Percentiles rank a stretch among this genome's conserved stretches.
These are phyloP conservation scores for Mallotus japonicus DNA, from an alignment of 441 rosid genomes.

Conservation along the genomic window DNA sequence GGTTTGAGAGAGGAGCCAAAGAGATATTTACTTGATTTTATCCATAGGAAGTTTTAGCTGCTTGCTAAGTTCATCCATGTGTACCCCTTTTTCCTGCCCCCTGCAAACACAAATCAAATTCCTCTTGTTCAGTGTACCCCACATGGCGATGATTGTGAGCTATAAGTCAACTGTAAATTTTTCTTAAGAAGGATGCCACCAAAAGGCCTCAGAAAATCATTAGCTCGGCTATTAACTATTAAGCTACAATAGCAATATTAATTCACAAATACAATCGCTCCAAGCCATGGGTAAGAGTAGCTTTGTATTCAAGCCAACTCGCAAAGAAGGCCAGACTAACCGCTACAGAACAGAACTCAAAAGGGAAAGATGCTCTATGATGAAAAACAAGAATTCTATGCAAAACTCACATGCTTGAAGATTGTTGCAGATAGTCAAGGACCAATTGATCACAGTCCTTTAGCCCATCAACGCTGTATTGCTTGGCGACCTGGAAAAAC, in stretches of 20 bases:
- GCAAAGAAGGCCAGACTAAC: neutral
- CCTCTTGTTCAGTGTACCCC: neutral
- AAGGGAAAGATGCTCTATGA: conserved; percentile 3
- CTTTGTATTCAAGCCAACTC: neutral
- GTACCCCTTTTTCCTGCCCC: conserved; percentile 74
- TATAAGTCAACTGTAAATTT: neutral
- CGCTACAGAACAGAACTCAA: neutral
- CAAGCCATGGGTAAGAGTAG: too few species aligned
- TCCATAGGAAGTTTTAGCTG: conserved; percentile 68
- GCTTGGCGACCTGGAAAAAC: conserved; percentile 40
- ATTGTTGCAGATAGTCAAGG: conserved; percentile 71
- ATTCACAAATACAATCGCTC: too few species aligned
- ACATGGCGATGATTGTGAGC: neutral
- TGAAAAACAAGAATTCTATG: neutral
- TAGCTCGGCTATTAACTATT: too few species aligned
- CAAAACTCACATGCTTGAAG: conserved; percentile 64
- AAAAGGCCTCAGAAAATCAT: neutral
- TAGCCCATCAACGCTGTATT: conserved; percentile 52
- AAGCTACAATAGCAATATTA: too few species aligned
- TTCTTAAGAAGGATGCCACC: neutral
- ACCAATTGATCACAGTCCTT: conserved; percentile 76
- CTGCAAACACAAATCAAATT: conserved; percentile 39
- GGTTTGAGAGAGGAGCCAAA: conserved; percentile 3
- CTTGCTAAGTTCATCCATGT: conserved; percentile 65
- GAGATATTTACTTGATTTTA: conserved; percentile 64